Evolutionary conservation across 2,329 filamentous ascomycete genomes (phyloP).

Genomic region (Ceratocystis albifundus): DNA sequence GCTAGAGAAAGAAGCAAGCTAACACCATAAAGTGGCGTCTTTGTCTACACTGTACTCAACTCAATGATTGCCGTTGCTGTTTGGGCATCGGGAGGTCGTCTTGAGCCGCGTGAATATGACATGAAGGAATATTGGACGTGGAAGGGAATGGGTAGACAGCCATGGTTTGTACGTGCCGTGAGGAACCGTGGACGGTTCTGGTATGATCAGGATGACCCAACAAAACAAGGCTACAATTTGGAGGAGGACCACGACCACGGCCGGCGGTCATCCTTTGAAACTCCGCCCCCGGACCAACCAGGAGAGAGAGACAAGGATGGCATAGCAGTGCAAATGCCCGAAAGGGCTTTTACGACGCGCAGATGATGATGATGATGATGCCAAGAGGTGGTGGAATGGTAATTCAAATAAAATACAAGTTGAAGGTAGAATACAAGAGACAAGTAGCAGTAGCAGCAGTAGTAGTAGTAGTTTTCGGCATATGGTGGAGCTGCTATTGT

Average conservation of each 20-base stretch:
- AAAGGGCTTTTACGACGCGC: constrained; percentile 17
- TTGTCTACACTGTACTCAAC: constrained; percentile 44
- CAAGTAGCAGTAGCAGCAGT: too few relatives aligned
- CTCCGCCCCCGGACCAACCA: constrained; percentile 17
- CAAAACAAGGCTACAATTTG: constrained; percentile 23
- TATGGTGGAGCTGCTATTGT: too few relatives aligned
- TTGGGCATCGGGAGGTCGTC: constrained; percentile 33
- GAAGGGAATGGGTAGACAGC: constrained; percentile 38
- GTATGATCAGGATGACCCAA: constrained; percentile 20
- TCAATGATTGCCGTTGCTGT: constrained; percentile 38
- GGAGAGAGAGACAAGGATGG: constrained; percentile 20
- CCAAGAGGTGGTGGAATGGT: not conserved
- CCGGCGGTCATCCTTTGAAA: constrained; percentile 22
- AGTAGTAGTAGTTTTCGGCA: too few relatives aligned
- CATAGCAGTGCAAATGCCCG: constrained; percentile 19
- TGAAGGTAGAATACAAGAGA: not conserved
- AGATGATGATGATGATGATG: constrained; percentile 1
- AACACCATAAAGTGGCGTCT: constrained; percentile 35
- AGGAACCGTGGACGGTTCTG: constrained; percentile 20
- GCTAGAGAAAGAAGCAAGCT: not conserved
- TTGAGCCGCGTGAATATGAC: constrained; percentile 42
- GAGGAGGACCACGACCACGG: constrained; percentile 15
- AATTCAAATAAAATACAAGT: not conserved
- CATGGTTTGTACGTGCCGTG: constrained; percentile 38
- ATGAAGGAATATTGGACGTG: constrained; percentile 47